Evolutionary conservation across 768 basidiomycete species (phyloP).

Genomic region (Tulasnella sp.): DNA sequence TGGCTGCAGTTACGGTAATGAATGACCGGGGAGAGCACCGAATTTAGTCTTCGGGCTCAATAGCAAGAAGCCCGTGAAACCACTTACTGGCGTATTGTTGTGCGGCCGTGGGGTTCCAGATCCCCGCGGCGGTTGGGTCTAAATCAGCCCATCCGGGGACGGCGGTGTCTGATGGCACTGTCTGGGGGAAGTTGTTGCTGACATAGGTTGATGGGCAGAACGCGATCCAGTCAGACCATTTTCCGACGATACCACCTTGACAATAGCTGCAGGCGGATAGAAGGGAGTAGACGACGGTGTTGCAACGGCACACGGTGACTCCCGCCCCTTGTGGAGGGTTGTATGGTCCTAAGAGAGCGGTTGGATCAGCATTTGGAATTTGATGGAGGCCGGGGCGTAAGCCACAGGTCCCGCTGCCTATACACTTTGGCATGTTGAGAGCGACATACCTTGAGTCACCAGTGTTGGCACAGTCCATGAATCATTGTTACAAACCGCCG

Average conservation of each 20-base stretch:
- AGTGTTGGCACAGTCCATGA: not conserved
- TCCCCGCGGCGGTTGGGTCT: not conserved
- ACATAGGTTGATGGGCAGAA: constrained; percentile 7
- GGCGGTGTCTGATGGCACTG: not conserved
- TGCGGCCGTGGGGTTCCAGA: constrained; percentile 14
- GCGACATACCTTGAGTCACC: not conserved
- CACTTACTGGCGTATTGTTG: constrained; percentile 9
- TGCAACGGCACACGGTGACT: constrained; percentile 10
- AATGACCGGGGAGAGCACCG: not conserved
- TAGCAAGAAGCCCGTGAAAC: not conserved
- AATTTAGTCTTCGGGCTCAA: not conserved
- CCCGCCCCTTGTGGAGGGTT: not conserved
- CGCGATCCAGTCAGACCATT: constrained; percentile 14
- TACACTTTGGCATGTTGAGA: not conserved
- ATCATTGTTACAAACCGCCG: not conserved
- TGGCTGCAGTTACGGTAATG: not conserved
- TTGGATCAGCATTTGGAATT: not conserved
- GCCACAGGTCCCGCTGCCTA: not conserved
- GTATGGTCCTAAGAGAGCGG: not conserved
- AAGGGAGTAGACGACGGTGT: constrained; percentile 12
- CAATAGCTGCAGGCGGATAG: constrained; percentile 10
- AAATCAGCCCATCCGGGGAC: constrained; percentile 15
- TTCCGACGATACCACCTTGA: constrained; percentile 9
- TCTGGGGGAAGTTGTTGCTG: not conserved
- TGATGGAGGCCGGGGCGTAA: not conserved